phyloP scores from a whole-genome alignment of 2,329 filamentous ascomycete genomes.

The Ophiostoma angusticollis region DNA sequence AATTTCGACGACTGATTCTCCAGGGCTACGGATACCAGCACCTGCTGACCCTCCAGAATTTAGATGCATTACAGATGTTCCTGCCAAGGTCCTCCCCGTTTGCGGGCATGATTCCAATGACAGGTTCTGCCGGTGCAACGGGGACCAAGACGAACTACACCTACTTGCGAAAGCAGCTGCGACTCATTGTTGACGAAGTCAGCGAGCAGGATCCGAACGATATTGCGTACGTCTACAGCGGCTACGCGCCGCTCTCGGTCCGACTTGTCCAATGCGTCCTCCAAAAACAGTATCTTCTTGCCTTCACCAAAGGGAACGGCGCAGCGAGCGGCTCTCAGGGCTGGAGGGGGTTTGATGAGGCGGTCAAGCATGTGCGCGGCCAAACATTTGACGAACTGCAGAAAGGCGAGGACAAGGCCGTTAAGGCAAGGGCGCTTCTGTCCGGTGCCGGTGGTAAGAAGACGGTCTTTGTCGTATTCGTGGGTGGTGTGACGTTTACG shows the following conservation, averaged over 20 bases:
- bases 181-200: conserved; percentile 89
- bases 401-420: conserved; percentile 83
- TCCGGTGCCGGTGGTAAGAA: conserved; percentile 65
- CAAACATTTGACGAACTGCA: conserved; percentile 86
- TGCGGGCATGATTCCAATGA: conserved; percentile 68
- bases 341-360: conserved; percentile 89
- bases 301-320: conserved; percentile 49
- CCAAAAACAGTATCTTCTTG: conserved; percentile 74
- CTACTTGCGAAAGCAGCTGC: conserved; percentile 71
- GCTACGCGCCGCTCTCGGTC: conserved; percentile 86
- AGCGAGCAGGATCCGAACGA: conserved; percentile 91
- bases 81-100: conserved; percentile 63
- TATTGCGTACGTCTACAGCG: conserved; percentile 94
- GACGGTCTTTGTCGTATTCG: conserved; percentile 89
- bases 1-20: conserved; percentile 74
- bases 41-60: conserved; percentile 70
- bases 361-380: conserved; percentile 74
- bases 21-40: conserved; percentile 95
- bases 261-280: conserved; percentile 85
- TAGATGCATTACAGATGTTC: conserved; percentile 84
- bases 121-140: conserved; percentile 37
- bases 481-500: conserved; percentile 93
- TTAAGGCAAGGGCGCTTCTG: conserved; percentile 72
- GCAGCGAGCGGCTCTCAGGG: conserved; percentile 51
- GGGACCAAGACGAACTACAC: conserved; percentile 81